Percentiles rank a stretch among this genome's conserved stretches.
phyloP scores from a whole-genome alignment of 208 protist genomes.

The Porcisia hertigi region DNA sequence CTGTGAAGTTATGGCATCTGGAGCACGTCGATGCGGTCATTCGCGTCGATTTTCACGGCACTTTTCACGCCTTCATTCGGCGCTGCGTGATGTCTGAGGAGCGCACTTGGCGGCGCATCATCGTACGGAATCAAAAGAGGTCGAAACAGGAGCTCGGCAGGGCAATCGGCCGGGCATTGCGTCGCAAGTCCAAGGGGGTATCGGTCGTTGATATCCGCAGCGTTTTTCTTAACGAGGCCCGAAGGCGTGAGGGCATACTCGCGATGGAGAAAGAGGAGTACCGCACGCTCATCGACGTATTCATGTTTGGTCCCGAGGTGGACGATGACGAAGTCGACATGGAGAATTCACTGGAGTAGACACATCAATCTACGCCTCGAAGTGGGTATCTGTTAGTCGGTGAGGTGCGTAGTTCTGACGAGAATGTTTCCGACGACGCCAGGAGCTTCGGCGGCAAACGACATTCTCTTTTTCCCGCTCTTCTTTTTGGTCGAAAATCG shows the following conservation, averaged over 20 bases:
- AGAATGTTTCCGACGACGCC: neutral
- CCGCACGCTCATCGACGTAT: conserved; percentile 30
- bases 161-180: conserved; percentile 35
- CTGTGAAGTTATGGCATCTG: conserved; percentile 44
- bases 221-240: conserved; percentile 40
- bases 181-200: conserved; percentile 32
- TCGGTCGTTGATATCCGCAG: conserved; percentile 20
- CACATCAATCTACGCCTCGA: neutral
- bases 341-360: conserved; percentile 1
- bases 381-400: neutral
- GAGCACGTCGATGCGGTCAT: conserved; percentile 41
- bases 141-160: conserved; percentile 41
- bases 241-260: conserved; percentile 36
- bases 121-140: conserved; percentile 36
- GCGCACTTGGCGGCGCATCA: conserved; percentile 37
- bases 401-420: neutral
- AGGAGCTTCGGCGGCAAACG: neutral
- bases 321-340: conserved; percentile 41
- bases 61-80: conserved; percentile 33
- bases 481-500: neutral
- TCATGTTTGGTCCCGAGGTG: conserved; percentile 50
- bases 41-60: conserved; percentile 34
- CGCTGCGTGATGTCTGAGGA: conserved; percentile 41
- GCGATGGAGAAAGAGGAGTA: conserved; percentile 34
- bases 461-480: no score